Evolutionary conservation across 495 filamentous ascomycete species (phyloP).

Genomic region (Penicillium canescens): DNA sequence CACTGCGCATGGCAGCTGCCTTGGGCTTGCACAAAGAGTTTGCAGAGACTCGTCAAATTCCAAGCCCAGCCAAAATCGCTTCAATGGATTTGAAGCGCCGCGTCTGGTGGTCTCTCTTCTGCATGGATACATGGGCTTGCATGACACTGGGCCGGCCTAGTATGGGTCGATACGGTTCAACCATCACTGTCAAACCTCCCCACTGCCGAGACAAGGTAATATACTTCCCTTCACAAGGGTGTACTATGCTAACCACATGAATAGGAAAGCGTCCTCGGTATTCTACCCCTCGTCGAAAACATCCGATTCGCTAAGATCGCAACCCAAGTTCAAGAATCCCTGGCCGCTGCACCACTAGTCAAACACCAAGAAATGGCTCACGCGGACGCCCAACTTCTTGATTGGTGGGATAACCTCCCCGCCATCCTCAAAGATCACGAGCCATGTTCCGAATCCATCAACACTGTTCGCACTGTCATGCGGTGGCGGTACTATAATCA

Average conservation of each 20-base stretch:
- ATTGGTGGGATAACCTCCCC: slow-evolving; percentile 71
- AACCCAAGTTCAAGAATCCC: slow-evolving; percentile 72
- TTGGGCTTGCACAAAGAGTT: slow-evolving; percentile 77
- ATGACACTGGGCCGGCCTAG: slow-evolving; percentile 77
- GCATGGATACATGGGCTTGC: slow-evolving; percentile 76
- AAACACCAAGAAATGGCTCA: slow-evolving; percentile 62
- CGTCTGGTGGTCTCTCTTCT: slow-evolving; percentile 81
- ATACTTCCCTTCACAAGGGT: slow-evolving; percentile 2
- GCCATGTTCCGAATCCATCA: slow-evolving; percentile 68
- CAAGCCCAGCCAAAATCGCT: slow-evolving; percentile 29
- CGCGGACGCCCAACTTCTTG: slow-evolving; percentile 66
- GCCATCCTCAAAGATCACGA: slow-evolving; percentile 68
- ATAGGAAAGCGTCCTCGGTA: slow-evolving; percentile 52
- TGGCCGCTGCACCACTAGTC: slow-evolving; percentile 67
- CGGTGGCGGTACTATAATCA: slow-evolving; percentile 81
- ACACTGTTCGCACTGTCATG: slow-evolving; percentile 72
- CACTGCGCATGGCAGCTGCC: slow-evolving; percentile 66
- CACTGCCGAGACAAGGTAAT: slow-evolving; percentile 56
- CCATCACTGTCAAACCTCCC: slow-evolving; percentile 70
- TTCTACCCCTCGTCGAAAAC: slow-evolving; percentile 73
- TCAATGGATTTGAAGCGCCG: slow-evolving; percentile 62
- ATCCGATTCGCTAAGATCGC: slow-evolving; percentile 80
- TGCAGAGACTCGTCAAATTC: slow-evolving; percentile 38
- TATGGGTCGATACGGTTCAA: slow-evolving; percentile 71
- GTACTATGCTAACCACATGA: slow-evolving; percentile 36